Evolutionary conservation across 2,329 filamentous ascomycete genomes (phyloP).

Genomic region (Thyridium curvatum): DNA sequence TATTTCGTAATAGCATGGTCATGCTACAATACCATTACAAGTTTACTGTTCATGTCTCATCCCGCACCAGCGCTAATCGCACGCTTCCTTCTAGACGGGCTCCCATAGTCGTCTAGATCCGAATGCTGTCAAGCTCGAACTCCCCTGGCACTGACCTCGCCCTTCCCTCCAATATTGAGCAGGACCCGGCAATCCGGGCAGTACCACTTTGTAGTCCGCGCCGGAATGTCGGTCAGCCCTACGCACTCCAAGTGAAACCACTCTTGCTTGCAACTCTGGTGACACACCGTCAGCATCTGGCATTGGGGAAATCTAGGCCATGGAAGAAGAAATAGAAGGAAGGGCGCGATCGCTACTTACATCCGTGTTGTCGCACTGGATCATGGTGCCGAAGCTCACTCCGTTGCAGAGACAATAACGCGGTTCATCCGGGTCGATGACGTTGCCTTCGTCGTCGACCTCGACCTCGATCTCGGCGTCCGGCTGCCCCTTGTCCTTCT

Average conservation of each 20-base stretch:
- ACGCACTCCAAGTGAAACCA: slow-evolving; percentile 85
- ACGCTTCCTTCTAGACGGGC: too few species aligned
- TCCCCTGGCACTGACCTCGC: slow-evolving; percentile 54
- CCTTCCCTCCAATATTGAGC: slow-evolving; percentile 57
- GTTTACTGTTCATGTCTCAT: too few species aligned
- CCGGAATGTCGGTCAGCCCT: slow-evolving; percentile 59
- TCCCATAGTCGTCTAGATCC: too few species aligned
- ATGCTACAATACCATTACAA: too few species aligned
- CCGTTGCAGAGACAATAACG: slow-evolving; percentile 74
- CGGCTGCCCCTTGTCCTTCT: slow-evolving; percentile 37
- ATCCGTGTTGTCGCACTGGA: slow-evolving; percentile 73
- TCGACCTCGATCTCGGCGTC: slow-evolving; percentile 48
- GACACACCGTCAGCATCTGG: not conserved
- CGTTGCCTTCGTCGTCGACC: slow-evolving; percentile 61
- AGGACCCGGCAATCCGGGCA: slow-evolving; percentile 68
- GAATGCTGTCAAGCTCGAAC: slow-evolving; percentile 16
- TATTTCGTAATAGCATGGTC: too few species aligned
- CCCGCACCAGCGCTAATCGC: too few species aligned
- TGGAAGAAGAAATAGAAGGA: slow-evolving; percentile 2
- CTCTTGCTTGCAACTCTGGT: slow-evolving; percentile 65
- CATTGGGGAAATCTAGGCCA: too few species aligned
- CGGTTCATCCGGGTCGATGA: slow-evolving; percentile 69
- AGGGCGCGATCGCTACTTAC: slow-evolving; percentile 39
- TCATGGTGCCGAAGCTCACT: slow-evolving; percentile 78
- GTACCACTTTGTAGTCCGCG: slow-evolving; percentile 75